These are phyloP conservation scores for Chaetomiaceae sp. DNA, from an alignment of 2,329 filamentous ascomycete species.

Conservation along the genomic window DNA sequence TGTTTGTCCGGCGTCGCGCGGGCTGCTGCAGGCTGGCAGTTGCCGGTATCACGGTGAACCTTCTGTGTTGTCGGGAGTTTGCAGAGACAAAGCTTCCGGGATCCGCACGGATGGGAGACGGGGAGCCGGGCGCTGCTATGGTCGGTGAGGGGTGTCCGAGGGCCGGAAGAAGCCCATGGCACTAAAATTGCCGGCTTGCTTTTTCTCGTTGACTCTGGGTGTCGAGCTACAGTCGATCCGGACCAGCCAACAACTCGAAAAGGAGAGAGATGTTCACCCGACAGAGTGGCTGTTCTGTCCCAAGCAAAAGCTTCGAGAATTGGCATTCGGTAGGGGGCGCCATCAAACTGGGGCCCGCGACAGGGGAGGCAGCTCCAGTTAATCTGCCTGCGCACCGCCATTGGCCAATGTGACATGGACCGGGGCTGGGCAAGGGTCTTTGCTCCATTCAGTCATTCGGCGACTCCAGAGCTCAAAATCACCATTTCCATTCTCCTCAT, in stretches of 20 bases:
- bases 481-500: no score
- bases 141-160: not conserved
- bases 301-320: constrained; percentile 16
- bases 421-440: constrained; percentile 7
- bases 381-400: constrained; percentile 7
- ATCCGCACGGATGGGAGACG: no score
- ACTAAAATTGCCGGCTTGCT: not conserved
- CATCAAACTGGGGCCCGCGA: not conserved
- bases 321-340: constrained; percentile 9
- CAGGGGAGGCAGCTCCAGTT: constrained; percentile 10
- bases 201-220: not conserved
- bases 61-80: not conserved
- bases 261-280: constrained; percentile 2
- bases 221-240: constrained; percentile 2
- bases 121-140: no score
- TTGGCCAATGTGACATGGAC: constrained; percentile 15
- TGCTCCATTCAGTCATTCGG: not conserved
- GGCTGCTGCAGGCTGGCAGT: not conserved
- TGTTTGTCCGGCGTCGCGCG: constrained; percentile 1
- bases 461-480: no score
- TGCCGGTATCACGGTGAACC: not conserved
- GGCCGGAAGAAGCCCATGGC: not conserved
- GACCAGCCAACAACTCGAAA: constrained; percentile 2
- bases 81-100: no score
- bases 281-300: constrained; percentile 6